Evolutionary conservation across 345 rosid genomes (phyloP).

Genomic region (Eucalyptus erythrocorys): DNA sequence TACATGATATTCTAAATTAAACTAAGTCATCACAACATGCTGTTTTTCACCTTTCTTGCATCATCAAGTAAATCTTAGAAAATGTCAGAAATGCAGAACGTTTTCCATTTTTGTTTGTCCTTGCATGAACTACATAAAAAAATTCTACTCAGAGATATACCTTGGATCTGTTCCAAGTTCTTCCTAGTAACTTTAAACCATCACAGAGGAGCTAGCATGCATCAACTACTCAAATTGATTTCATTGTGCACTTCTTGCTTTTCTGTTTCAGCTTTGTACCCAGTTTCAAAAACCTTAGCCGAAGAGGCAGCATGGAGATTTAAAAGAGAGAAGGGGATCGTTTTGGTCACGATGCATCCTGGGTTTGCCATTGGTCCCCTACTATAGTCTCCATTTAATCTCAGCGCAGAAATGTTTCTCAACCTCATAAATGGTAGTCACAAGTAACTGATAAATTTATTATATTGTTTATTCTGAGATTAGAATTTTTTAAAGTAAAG

Average conservation of each 20-base stretch:
- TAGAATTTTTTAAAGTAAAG: not conserved
- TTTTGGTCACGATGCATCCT: not conserved
- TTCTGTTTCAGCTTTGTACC: not conserved
- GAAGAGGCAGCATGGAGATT: not conserved
- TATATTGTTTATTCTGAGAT: not conserved
- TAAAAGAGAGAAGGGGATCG: not conserved
- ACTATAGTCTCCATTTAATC: not conserved
- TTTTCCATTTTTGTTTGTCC: not conserved
- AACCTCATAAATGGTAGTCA: not conserved
- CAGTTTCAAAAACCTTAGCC: constrained; percentile 1
- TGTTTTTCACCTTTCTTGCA: not conserved
- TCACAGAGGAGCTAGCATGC: not conserved
- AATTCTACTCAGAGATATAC: not conserved
- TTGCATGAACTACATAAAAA: not conserved
- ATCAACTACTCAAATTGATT: not conserved
- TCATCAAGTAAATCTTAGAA: not conserved
- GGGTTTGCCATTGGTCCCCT: not conserved
- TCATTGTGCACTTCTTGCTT: not conserved
- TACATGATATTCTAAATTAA: not conserved
- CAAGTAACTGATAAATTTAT: not conserved
- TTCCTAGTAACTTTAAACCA: not conserved
- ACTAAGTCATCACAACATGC: not conserved
- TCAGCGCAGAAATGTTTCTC: not conserved
- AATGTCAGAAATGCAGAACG: not conserved
- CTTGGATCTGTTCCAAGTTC: not conserved